Conservation (phyloP, 225 moss, liverwort and hornwort genomes). For the Ulota crispa region DNA sequence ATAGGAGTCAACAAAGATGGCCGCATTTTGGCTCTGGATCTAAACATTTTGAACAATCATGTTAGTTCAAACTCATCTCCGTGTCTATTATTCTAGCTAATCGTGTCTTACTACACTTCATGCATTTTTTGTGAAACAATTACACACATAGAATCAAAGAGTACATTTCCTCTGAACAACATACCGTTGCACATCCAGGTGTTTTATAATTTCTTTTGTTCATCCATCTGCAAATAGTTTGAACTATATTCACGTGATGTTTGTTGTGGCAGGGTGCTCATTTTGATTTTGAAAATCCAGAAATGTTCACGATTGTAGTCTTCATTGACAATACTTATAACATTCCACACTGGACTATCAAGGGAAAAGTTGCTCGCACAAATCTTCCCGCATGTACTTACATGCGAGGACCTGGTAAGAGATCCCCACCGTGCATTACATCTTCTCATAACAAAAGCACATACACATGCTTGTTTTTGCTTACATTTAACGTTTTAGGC, state of each 20-base stretch:
- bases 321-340: constrained; percentile 78
- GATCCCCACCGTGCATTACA: neutral
- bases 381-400: constrained; percentile 88
- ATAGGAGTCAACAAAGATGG: constrained; percentile 71
- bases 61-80: constrained; percentile 34
- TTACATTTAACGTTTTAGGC: neutral
- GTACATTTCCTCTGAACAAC: neutral
- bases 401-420: constrained; percentile 85
- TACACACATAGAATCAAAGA: neutral
- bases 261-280: constrained; percentile 68
- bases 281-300: constrained; percentile 76
- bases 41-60: constrained; percentile 74
- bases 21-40: constrained; percentile 52
- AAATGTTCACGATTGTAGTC: constrained; percentile 20
- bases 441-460: neutral
- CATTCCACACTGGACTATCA: constrained; percentile 65
- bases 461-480: too few species aligned
- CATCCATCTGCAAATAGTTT: neutral
- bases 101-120: neutral
- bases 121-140: neutral
- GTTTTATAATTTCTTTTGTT: neutral
- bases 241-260: neutral
- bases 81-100: neutral
- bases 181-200: neutral
- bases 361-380: constrained; percentile 74